phyloP scores from a whole-genome alignment of 2,329 filamentous ascomycete species.

The Aspergillus ochraceus region DNA sequence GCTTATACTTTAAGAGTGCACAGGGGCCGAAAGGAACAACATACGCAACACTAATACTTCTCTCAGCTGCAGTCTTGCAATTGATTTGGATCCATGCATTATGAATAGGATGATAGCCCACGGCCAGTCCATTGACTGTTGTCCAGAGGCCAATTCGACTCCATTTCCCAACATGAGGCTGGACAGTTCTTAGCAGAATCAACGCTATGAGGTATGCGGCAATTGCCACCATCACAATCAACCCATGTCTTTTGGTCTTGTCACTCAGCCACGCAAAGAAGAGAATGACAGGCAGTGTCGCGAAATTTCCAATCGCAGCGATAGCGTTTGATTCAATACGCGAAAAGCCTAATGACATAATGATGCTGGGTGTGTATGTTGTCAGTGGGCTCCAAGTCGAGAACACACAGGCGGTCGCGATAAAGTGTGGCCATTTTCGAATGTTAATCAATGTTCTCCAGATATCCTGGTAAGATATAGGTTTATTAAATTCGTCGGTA shows the following conservation, averaged over 20 bases:
- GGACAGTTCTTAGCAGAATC: conserved; percentile 42
- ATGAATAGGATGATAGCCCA: conserved; percentile 56
- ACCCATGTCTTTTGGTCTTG: conserved; percentile 45
- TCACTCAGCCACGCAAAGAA: conserved; percentile 53
- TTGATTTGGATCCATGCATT: conserved; percentile 57
- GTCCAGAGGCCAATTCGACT: conserved; percentile 54
- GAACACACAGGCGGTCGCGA: conserved; percentile 53
- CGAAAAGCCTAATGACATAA: conserved; percentile 46
- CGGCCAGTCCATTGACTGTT: conserved; percentile 51
- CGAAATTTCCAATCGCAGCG: conserved; percentile 32
- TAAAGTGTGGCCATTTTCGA: conserved; percentile 51
- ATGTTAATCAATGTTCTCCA: conserved; percentile 49
- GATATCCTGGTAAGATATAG: conserved; percentile 40
- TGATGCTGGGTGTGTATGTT: conserved; percentile 49
- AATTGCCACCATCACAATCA: conserved; percentile 48
- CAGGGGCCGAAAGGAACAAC: conserved; percentile 12
- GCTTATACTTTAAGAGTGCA: not conserved
- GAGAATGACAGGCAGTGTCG: conserved; percentile 51
- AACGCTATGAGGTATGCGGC: conserved; percentile 48
- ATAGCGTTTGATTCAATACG: conserved; percentile 49
- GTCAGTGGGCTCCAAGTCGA: conserved; percentile 55
- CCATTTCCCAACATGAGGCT: conserved; percentile 51
- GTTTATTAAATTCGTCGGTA: conserved; percentile 20
- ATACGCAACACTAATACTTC: conserved; percentile 53
- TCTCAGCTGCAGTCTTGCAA: conserved; percentile 47